Conservation (phyloP, 2,329 filamentous ascomycete genomes). For the Microsporum audouinii region DNA sequence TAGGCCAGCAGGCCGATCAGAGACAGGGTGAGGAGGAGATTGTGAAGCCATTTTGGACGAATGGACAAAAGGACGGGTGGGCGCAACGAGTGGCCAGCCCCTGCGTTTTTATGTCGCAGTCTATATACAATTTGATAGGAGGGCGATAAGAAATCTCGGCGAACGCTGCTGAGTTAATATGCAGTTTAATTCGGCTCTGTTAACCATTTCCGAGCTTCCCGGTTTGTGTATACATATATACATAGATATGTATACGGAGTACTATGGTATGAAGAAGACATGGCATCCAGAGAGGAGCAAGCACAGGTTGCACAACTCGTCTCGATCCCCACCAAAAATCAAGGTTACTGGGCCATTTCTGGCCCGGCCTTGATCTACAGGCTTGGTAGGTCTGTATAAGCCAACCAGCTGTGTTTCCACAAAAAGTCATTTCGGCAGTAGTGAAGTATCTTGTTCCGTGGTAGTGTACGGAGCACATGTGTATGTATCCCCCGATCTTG, state of each 20-base stretch:
- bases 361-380: background rate
- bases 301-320: background rate
- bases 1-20: background rate
- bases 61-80: background rate
- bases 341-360: background rate
- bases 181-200: background rate
- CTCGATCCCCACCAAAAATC: background rate
- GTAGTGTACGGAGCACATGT: background rate
- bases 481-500: background rate
- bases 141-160: background rate
- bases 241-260: background rate
- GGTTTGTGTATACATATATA: background rate
- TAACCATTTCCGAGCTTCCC: background rate
- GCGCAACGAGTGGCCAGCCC: background rate
- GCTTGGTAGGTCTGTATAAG: background rate
- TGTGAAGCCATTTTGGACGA: conserved; percentile 1
- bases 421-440: background rate
- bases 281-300: background rate
- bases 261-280: background rate
- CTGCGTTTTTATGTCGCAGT: background rate
- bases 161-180: background rate
- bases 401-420: background rate
- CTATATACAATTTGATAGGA: background rate
- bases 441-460: background rate
- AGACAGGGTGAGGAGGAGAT: background rate